Evolutionary conservation across 192 early-diverging fungal genomes (phyloP).

Genomic region (Neocallimastix lanati): DNA sequence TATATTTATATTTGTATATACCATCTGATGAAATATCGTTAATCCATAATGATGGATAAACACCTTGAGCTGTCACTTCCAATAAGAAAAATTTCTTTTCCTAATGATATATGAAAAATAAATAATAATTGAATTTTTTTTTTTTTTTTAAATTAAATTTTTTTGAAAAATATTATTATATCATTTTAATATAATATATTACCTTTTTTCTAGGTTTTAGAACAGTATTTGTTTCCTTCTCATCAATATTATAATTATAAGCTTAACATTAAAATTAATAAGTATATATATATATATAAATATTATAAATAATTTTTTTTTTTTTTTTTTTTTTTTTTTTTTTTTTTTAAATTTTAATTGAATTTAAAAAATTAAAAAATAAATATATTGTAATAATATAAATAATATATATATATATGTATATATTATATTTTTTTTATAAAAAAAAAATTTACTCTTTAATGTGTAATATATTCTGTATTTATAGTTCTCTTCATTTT

Average conservation of each 20-base stretch:
- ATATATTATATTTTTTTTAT: too few relatives aligned
- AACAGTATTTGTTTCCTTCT: conserved; percentile 1
- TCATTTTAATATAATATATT: neutral
- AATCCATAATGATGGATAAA: conserved; percentile 25
- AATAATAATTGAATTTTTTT: neutral
- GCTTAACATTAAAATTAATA: neutral
- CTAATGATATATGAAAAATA: neutral
- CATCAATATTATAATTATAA: conserved; percentile 6
- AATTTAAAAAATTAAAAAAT: too few relatives aligned
- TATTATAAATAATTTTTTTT: too few relatives aligned
- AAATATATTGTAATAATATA: too few relatives aligned
- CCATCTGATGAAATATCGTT: conserved; percentile 27
- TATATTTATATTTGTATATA: neutral
- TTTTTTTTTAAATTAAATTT: too few relatives aligned
- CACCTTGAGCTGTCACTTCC: conserved; percentile 19
- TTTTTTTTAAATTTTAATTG: too few relatives aligned
- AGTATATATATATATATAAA: too few relatives aligned
- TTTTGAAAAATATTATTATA: too few relatives aligned
- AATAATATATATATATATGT: too few relatives aligned
- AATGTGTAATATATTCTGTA: conserved; percentile 15
- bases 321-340: too few relatives aligned
- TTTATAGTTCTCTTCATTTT: conserved; percentile 11
- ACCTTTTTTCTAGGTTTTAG: neutral
- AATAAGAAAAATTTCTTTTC: conserved; percentile 12
- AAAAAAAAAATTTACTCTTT: neutral